phyloP scores from a whole-genome alignment of 805 yeast genomes.

The Wickerhamomyces bovis region DNA sequence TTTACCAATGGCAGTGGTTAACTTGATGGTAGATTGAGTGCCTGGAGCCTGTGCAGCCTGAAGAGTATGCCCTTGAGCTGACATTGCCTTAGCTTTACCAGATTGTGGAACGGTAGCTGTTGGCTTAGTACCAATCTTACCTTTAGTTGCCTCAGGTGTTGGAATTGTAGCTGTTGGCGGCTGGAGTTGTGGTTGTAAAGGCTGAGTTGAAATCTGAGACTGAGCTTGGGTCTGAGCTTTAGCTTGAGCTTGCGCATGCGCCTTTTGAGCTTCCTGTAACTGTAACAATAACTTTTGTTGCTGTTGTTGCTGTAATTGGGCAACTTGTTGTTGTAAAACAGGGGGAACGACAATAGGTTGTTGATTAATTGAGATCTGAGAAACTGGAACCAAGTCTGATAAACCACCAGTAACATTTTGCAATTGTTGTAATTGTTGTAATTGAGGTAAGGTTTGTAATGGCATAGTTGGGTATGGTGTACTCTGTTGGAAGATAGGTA shows the following conservation, averaged over 20 bases:
- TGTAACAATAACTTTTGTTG: conserved; percentile 15
- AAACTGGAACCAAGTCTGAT: not conserved
- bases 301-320: conserved; percentile 20
- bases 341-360: conserved; percentile 11
- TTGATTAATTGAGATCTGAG: conserved; percentile 3
- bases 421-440: conserved; percentile 19
- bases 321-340: conserved; percentile 16
- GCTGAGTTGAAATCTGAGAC: not conserved
- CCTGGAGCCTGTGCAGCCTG: not conserved
- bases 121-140: not conserved
- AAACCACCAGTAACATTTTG: conserved; percentile 4
- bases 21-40: no score
- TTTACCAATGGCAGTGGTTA: not conserved
- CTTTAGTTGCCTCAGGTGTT: not conserved
- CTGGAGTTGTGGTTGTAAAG: not conserved
- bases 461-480: conserved; percentile 14
- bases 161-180: not conserved
- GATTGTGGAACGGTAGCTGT: not conserved
- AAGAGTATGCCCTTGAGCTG: not conserved
- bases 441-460: conserved; percentile 7
- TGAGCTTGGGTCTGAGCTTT: conserved; percentile 1
- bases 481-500: conserved; percentile 20
- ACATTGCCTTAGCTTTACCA: not conserved
- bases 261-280: conserved; percentile 10
- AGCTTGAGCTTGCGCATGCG: conserved; percentile 3